Base-by-base conservation (phyloP, 495 filamentous ascomycete species). In the Friedmanniomyces simplex region DNA sequence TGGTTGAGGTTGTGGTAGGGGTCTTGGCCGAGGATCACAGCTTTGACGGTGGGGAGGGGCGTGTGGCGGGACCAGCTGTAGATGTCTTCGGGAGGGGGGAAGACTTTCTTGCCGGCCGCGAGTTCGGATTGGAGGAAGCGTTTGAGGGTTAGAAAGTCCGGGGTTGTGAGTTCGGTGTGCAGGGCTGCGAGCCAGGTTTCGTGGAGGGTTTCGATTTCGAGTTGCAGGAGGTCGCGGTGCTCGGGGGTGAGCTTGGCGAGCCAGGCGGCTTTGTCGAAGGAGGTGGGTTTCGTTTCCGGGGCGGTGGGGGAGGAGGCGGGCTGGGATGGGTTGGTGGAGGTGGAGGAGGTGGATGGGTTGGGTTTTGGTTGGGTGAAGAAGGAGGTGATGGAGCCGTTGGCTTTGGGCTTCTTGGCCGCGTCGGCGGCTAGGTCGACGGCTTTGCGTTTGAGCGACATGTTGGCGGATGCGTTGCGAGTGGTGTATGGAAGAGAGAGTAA, bases 21-120 rank as follows among this genome's bases (percentile, higher is more conserved):
- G 69, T 98, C 93, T 73, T 98, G 93, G 59, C 94, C 93, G 43
- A 96, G 65, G 69, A 98, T 87, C 8, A 98, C 89, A 47, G 82
- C 83, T 66, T 91, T 93, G 55, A 97, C 91, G 1, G 73, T 85
- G 73, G 84, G 71, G 54, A 97, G 80, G 25, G 93, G 94, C 0
- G 91, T 96, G 69, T 94, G 83, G 32, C 89, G 84, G 51, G 88
- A 94, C 93, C 93, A 98, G 51, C 85, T 87, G 69, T 98, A 98
- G n/a, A 98, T 81, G 69, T 98, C 91, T 57, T 86, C 78, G 48
- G 78, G 74, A 0, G 90, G 91, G 13, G 93, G 93, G 63, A 93
- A 98, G 52, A 94, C 73, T 64, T 81, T 88, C 67, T 82, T 85
- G 1, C 82, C 81, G 0, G 71, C 71, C n/a, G 82, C 78, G 45